These are phyloP conservation scores for Wickerhamiella parazyma DNA, from an alignment of 805 yeast genomes.

Conservation along the genomic window DNA sequence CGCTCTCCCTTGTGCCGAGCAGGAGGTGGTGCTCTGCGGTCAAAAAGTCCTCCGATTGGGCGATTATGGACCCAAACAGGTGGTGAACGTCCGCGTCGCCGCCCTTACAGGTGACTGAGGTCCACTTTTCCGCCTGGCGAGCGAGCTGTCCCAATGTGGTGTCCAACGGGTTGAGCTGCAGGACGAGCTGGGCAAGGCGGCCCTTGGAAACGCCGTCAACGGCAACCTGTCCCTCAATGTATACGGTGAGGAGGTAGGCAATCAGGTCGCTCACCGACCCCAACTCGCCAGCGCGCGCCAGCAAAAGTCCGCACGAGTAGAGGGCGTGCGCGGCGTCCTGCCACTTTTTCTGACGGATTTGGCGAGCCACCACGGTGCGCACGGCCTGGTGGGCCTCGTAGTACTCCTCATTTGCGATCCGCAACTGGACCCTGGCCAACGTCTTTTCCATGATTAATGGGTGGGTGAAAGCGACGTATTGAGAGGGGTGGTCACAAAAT, in stretches of 20 bases:
- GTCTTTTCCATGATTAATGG: conserved; percentile 15
- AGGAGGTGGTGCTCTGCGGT: conserved; percentile 65
- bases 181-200: conserved; percentile 32
- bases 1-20: conserved; percentile 44
- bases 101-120: conserved; percentile 35
- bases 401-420: conserved; percentile 60
- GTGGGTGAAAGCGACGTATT: too few species aligned
- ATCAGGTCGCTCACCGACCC: conserved; percentile 75
- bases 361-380: conserved; percentile 77
- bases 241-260: conserved; percentile 57
- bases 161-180: conserved; percentile 36
- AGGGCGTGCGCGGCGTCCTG: conserved; percentile 61
- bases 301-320: conserved; percentile 53
- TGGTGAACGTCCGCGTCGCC: conserved; percentile 72
- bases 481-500: too few species aligned
- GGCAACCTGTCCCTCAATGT: conserved; percentile 35
- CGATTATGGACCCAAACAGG: conserved; percentile 54
- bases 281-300: conserved; percentile 55
- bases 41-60: conserved; percentile 34
- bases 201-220: conserved; percentile 35
- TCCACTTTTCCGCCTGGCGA: conserved; percentile 52
- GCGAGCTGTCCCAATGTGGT: conserved; percentile 54
- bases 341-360: conserved; percentile 54
- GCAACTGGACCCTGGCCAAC: conserved; percentile 15
- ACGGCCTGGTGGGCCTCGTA: conserved; percentile 96